A percentile compares a stretch with the other conserved stretches of the same genome.
These are phyloP conservation scores for Neurospora sp. DNA, from an alignment of 2,329 filamentous ascomycete genomes.

Conservation along the genomic window DNA sequence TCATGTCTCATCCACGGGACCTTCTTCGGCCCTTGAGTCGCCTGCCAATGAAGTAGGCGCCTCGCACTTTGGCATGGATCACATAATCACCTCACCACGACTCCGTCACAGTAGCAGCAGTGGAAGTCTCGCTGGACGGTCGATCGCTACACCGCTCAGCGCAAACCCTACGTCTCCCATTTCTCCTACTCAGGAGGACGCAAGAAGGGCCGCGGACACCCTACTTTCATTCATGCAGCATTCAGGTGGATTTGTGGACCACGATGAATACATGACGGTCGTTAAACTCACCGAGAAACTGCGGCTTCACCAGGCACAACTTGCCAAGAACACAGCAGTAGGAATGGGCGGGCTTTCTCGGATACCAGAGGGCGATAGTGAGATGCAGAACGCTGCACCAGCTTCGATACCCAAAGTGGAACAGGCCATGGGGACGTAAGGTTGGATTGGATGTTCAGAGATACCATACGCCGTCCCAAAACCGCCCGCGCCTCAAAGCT, in stretches of 20 bases:
- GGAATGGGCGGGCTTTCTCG: slow-evolving; percentile 41
- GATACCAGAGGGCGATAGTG: slow-evolving; percentile 47
- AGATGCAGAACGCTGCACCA: slow-evolving; percentile 32
- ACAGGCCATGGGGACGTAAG: slow-evolving; percentile 22
- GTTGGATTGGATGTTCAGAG: background rate
- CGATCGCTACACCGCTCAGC: slow-evolving; percentile 10
- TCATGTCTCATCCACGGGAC: slow-evolving; percentile 34
- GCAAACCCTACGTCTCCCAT: slow-evolving; percentile 41
- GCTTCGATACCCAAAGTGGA: slow-evolving; percentile 26
- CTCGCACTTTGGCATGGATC: slow-evolving; percentile 34
- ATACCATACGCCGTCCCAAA: background rate
- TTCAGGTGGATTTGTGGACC: slow-evolving; percentile 62
- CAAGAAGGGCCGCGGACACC: slow-evolving; percentile 68
- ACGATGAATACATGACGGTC: slow-evolving; percentile 67
- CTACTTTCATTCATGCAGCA: slow-evolving; percentile 74
- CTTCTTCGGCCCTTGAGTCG: slow-evolving; percentile 43
- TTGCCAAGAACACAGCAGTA: slow-evolving; percentile 20
- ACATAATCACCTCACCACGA: slow-evolving; percentile 31
- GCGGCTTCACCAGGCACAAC: slow-evolving; percentile 47
- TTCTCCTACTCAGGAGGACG: slow-evolving; percentile 76
- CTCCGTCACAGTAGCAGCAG: slow-evolving; percentile 43
- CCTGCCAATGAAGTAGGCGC: slow-evolving; percentile 36
- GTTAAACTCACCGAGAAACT: slow-evolving; percentile 80
- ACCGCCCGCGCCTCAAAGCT: background rate
- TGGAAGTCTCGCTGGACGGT: slow-evolving; percentile 30